Evolutionary conservation across 2,329 filamentous ascomycete genomes (phyloP).

Genomic region (Stagonosporopsis rhizophila): DNA sequence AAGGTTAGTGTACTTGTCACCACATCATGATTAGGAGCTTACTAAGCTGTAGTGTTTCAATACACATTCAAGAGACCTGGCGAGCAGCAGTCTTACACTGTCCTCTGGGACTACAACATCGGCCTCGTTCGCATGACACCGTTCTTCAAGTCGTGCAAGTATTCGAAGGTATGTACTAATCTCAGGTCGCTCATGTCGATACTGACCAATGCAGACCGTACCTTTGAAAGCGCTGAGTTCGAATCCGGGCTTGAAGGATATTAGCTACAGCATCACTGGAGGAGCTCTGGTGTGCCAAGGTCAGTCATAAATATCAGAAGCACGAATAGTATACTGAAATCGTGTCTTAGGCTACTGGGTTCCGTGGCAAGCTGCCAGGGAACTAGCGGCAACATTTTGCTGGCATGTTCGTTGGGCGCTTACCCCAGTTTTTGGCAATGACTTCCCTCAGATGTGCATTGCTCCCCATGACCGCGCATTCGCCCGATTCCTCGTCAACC

Average conservation of each 20-base stretch:
- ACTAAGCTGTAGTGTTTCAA: conserved; percentile 70
- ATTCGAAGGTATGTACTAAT: conserved; percentile 73
- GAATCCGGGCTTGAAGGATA: conserved; percentile 84
- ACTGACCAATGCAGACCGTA: conserved; percentile 68
- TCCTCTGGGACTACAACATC: conserved; percentile 98
- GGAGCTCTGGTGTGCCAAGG: conserved; percentile 85
- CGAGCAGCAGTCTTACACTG: conserved; percentile 68
- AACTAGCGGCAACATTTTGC: conserved; percentile 90
- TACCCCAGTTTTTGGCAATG: conserved; percentile 86
- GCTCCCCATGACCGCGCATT: conserved; percentile 68
- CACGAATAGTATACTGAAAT: conserved; percentile 13
- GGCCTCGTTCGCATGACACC: conserved; percentile 93
- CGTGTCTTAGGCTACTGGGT: conserved; percentile 85
- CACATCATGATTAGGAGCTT: conserved; percentile 9
- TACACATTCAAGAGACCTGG: conserved; percentile 80
- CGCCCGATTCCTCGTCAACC: conserved; percentile 55
- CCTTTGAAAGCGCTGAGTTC: conserved; percentile 75
- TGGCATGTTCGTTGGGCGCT: conserved; percentile 81
- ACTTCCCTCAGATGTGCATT: conserved; percentile 77
- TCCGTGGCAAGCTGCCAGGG: conserved; percentile 84
- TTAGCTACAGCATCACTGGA: conserved; percentile 93
- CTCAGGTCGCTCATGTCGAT: neutral
- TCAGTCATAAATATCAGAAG: conserved; percentile 15
- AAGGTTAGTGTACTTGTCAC: conserved; percentile 65
- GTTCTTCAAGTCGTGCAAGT: conserved; percentile 89